These are phyloP conservation scores for Pisolithus thermaeus DNA, from an alignment of 1,284 basidiomycete species.

Conservation along the genomic window DNA sequence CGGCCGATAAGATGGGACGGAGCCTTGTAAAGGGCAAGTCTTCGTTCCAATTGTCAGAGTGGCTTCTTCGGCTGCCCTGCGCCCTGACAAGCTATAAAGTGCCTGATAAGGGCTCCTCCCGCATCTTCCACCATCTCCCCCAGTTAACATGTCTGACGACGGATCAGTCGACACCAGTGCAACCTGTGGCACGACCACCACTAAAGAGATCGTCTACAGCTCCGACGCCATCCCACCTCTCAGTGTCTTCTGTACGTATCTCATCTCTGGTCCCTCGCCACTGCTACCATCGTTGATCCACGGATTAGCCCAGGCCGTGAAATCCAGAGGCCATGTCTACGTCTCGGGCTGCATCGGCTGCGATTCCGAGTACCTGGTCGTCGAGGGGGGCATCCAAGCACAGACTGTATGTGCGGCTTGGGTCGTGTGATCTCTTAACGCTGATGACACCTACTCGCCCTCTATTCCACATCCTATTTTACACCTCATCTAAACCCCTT, in stretches of 20 bases:
- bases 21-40: no score
- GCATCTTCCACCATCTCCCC: no score
- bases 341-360: slow-evolving; percentile 58
- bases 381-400: slow-evolving; percentile 39
- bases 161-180: no score
- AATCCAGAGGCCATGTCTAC: slow-evolving; percentile 48
- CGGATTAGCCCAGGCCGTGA: slow-evolving; percentile 41
- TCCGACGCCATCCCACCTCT: slow-evolving; percentile 43
- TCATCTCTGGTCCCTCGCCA: background rate
- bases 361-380: slow-evolving; percentile 41
- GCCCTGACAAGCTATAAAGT: no score
- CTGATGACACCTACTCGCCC: no score
- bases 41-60: no score
- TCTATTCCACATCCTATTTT: no score
- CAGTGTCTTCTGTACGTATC: slow-evolving; percentile 32
- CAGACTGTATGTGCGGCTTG: slow-evolving; percentile 41
- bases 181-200: slow-evolving; percentile 16
- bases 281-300: background rate
- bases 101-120: no score
- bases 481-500: background rate
- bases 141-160: no score
- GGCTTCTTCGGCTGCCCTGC: no score
- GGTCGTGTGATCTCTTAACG: background rate
- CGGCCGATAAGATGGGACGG: no score
- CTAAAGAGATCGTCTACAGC: slow-evolving; percentile 34